These are phyloP conservation scores for Mycena capillaripes DNA, from an alignment of 768 basidiomycete species.

Conservation along the genomic window DNA sequence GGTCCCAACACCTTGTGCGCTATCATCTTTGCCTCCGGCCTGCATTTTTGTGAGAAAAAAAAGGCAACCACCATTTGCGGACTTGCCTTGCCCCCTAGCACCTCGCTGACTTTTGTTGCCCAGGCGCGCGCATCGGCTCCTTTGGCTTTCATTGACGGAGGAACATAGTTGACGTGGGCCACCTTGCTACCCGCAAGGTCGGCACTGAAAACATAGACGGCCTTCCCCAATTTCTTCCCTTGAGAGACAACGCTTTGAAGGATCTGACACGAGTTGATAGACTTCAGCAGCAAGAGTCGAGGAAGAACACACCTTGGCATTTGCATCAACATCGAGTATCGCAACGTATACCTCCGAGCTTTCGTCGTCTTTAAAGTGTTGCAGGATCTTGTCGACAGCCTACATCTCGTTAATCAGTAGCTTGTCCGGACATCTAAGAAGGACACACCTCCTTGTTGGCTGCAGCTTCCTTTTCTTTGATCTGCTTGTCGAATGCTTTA, in stretches of 20 bases:
- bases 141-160: conserved; percentile 67
- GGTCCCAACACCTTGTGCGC: conserved; percentile 89
- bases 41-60: conserved; percentile 44
- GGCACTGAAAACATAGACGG: conserved; percentile 89
- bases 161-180: conserved; percentile 88
- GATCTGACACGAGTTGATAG: conserved; percentile 57
- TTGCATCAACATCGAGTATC: conserved; percentile 82
- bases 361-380: conserved; percentile 85
- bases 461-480: conserved; percentile 84
- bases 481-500: conserved; percentile 87
- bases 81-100: conserved; percentile 92
- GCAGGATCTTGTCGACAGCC: conserved; percentile 78
- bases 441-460: conserved; percentile 80
- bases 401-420: conserved; percentile 42
- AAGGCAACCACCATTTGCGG: not conserved
- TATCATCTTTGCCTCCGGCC: conserved; percentile 97
- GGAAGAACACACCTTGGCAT: conserved; percentile 76
- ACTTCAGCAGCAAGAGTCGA: not conserved
- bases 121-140: conserved; percentile 90
- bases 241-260: conserved; percentile 81
- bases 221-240: conserved; percentile 86
- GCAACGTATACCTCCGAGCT: conserved; percentile 80
- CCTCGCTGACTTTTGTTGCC: conserved; percentile 82
- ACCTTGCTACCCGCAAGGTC: conserved; percentile 81
- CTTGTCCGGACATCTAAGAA: not conserved